phyloP scores from a whole-genome alignment of 2,329 filamentous ascomycete genomes.

The Bipolaris oryzae region DNA sequence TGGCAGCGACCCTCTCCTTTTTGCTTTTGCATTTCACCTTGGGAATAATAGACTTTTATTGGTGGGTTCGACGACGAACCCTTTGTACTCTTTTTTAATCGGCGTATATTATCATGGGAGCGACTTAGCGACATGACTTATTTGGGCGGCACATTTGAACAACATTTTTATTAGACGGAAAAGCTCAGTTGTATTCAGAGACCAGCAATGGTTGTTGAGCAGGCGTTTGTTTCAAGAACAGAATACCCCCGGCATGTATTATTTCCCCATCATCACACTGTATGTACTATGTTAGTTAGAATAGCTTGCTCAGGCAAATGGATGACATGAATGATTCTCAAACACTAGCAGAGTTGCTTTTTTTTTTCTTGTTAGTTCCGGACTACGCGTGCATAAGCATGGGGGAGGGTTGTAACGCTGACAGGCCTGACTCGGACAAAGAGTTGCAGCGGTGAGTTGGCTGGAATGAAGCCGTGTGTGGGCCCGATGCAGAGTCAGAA shows the following conservation, averaged over 20 bases:
- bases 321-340: conserved; percentile 7
- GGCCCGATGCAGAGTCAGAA: neutral
- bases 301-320: conserved; percentile 17
- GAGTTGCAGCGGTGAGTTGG: conserved; percentile 2
- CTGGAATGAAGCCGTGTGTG: neutral
- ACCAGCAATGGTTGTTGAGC: conserved; percentile 31
- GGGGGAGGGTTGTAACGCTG: neutral
- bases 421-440: neutral
- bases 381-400: conserved; percentile 2
- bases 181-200: conserved; percentile 19
- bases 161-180: conserved; percentile 27
- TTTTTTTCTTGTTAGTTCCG: neutral
- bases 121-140: conserved; percentile 16
- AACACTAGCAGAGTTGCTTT: conserved; percentile 4
- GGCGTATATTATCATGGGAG: conserved; percentile 23
- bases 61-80: conserved; percentile 1
- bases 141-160: conserved; percentile 18
- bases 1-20: conserved; percentile 24
- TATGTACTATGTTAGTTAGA: conserved; percentile 9
- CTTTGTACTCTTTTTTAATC: conserved; percentile 7
- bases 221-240: conserved; percentile 34
- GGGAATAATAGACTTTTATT: conserved; percentile 18
- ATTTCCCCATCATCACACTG: conserved; percentile 13
- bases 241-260: conserved; percentile 32
- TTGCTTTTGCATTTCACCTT: conserved; percentile 12